Evolutionary conservation across 2,329 filamentous ascomycete species (phyloP).

Genomic region (Botrytis squamosa): DNA sequence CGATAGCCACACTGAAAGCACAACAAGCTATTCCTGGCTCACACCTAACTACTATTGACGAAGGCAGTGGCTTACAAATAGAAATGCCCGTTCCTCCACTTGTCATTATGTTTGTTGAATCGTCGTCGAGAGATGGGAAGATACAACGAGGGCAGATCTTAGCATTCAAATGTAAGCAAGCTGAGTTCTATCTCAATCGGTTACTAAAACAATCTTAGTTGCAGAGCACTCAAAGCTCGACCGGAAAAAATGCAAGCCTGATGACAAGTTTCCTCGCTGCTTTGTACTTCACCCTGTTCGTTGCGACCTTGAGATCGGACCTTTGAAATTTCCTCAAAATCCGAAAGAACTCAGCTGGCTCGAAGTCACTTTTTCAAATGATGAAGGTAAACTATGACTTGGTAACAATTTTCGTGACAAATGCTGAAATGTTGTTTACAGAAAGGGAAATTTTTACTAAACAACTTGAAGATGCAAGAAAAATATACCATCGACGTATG

Average conservation of each 20-base stretch:
- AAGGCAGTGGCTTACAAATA: background rate
- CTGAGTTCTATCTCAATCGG: background rate
- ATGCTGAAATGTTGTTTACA: background rate
- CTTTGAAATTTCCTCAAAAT: background rate
- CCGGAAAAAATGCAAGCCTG: background rate
- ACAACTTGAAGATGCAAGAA: background rate
- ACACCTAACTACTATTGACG: background rate
- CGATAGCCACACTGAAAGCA: background rate
- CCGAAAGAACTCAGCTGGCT: slow-evolving; percentile 9
- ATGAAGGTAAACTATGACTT: background rate
- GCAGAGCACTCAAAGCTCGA: background rate
- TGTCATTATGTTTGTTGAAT: slow-evolving; percentile 18
- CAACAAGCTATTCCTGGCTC: background rate
- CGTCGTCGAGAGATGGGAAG: background rate
- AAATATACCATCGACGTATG: background rate
- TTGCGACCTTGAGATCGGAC: slow-evolving; percentile 13
- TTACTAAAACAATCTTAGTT: background rate
- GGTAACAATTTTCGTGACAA: too few relatives aligned
- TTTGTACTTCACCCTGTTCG: background rate
- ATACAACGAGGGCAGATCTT: slow-evolving; percentile 9
- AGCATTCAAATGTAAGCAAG: slow-evolving; percentile 14
- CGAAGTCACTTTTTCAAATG: slow-evolving; percentile 1
- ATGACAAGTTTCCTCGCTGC: slow-evolving; percentile 1
- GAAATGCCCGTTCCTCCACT: slow-evolving; percentile 5
- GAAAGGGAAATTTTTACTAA: background rate